Conservation (phyloP, 768 basidiomycete species). For the Psilocybe cyanescens region DNA sequence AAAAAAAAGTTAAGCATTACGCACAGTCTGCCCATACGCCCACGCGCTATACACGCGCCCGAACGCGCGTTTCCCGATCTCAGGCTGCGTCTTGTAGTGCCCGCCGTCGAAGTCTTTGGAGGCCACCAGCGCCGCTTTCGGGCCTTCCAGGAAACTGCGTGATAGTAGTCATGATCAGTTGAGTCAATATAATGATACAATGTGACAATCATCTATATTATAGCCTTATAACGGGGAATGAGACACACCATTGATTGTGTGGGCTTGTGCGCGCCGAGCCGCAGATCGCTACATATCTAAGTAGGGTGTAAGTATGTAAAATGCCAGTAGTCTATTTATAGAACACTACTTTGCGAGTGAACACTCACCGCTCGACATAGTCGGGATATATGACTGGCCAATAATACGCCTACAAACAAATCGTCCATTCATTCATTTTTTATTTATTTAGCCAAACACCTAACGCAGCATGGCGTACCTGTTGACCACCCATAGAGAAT, state of each 20-base stretch:
- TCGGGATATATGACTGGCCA: slow-evolving; percentile 62
- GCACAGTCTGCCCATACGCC: slow-evolving; percentile 60
- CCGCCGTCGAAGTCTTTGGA: slow-evolving; percentile 60
- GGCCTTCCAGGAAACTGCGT: slow-evolving; percentile 59
- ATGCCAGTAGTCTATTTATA: neutral
- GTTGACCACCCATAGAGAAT: slow-evolving; percentile 64
- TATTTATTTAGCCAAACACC: neutral
- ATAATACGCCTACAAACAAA: slow-evolving; percentile 47
- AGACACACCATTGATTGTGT: slow-evolving; percentile 50
- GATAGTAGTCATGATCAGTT: no score
- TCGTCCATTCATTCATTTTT: neutral
- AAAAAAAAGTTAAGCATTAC: slow-evolving; percentile 10
- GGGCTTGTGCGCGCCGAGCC: slow-evolving; percentile 59
- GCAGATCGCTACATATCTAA: slow-evolving; percentile 53
- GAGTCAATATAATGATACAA: no score
- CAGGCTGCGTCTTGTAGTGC: slow-evolving; percentile 50
- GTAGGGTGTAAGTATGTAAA: neutral
- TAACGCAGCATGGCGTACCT: slow-evolving; percentile 26
- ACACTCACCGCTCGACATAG: slow-evolving; percentile 48
- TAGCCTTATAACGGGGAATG: neutral
- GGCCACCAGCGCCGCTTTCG: slow-evolving; percentile 54
- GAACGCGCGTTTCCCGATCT: slow-evolving; percentile 57
- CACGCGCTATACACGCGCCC: slow-evolving; percentile 60
- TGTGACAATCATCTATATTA: no score
- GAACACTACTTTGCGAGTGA: no score